phyloP scores from a whole-genome alignment of 2,329 filamentous ascomycete genomes.

The Xylariaceae sp. region DNA sequence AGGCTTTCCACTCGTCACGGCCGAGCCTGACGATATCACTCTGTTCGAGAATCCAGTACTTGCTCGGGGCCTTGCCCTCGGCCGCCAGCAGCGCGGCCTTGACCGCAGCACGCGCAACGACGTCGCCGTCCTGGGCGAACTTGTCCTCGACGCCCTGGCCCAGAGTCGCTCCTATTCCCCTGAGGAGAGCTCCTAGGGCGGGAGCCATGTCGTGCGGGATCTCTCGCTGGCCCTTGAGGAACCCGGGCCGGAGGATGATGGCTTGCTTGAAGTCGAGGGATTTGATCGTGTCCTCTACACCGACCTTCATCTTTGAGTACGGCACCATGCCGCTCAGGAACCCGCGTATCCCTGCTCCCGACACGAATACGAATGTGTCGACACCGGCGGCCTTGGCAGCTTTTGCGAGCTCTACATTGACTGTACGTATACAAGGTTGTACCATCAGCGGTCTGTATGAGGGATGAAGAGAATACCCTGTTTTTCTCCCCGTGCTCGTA shows the following conservation, averaged over 20 bases:
- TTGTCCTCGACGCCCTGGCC: conserved; percentile 53
- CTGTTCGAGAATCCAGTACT: conserved; percentile 55
- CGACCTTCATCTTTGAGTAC: conserved; percentile 71
- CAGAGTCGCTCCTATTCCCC: conserved; percentile 46
- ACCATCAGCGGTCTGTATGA: not conserved
- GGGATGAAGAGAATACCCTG: not conserved
- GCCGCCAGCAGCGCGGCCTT: conserved; percentile 52
- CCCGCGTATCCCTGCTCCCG: conserved; percentile 45
- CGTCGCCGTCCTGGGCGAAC: conserved; percentile 67
- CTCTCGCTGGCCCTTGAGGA: conserved; percentile 68
- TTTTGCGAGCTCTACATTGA: conserved; percentile 73
- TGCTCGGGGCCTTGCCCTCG: conserved; percentile 53
- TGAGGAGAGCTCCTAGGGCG: conserved; percentile 49
- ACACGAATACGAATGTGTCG: conserved; percentile 73
- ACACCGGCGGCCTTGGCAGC: conserved; percentile 68
- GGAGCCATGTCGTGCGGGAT: conserved; percentile 55
- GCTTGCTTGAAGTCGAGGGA: conserved; percentile 70
- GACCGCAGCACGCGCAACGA: conserved; percentile 65
- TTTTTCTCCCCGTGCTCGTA: too few species aligned
- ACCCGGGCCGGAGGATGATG: conserved; percentile 67
- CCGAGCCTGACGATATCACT: conserved; percentile 63
- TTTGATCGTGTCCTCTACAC: conserved; percentile 74
- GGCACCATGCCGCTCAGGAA: conserved; percentile 39
- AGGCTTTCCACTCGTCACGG: conserved; percentile 48
- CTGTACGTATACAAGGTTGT: conserved; percentile 9